phyloP scores from a whole-genome alignment of 2,329 filamentous ascomycete genomes.

The Alternaria metachromatica region DNA sequence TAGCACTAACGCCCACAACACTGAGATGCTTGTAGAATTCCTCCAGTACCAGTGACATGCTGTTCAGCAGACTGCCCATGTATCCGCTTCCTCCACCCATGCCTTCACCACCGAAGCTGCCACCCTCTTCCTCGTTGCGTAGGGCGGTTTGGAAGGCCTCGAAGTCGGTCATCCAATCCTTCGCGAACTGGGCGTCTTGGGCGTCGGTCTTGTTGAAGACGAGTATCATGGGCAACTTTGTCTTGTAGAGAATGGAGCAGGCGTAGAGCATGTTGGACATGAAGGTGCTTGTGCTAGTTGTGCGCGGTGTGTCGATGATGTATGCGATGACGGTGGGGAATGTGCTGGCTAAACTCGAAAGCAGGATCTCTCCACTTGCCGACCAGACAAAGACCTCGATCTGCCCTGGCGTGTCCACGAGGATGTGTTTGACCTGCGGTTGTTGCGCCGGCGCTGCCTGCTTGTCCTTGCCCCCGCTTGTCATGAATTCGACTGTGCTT shows the following conservation, averaged over 20 bases:
- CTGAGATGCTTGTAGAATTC: slow-evolving; percentile 96
- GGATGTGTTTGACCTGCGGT: slow-evolving; percentile 74
- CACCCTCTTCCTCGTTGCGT: slow-evolving; percentile 77
- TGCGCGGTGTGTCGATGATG: slow-evolving; percentile 94
- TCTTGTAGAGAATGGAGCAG: slow-evolving; percentile 98
- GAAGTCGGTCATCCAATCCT: slow-evolving; percentile 99
- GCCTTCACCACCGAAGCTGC: slow-evolving; percentile 77
- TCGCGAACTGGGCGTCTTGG: slow-evolving; percentile 86
- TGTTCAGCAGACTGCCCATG: slow-evolving; percentile 94
- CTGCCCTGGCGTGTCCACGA: slow-evolving; percentile 95
- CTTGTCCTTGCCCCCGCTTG: slow-evolving; percentile 40
- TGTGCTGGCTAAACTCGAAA: slow-evolving; percentile 88
- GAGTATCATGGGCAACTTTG: slow-evolving; percentile 95
- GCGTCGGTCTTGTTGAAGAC: slow-evolving; percentile 99
- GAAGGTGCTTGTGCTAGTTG: slow-evolving; percentile 91
- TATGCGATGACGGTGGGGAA: slow-evolving; percentile 98
- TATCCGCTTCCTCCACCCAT: slow-evolving; percentile 80
- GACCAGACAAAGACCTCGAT: slow-evolving; percentile 99
- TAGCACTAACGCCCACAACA: slow-evolving; percentile 90
- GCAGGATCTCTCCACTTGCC: slow-evolving; percentile 89
- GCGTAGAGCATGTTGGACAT: slow-evolving; percentile 99
- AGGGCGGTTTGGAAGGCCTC: slow-evolving; percentile 92
- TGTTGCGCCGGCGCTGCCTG: slow-evolving; percentile 52
- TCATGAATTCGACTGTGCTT: slow-evolving; percentile 46
- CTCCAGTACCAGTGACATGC: slow-evolving; percentile 96